Evolutionary conservation across 2,329 filamentous ascomycete genomes (phyloP).

Genomic region (Colletotrichum sp.): DNA sequence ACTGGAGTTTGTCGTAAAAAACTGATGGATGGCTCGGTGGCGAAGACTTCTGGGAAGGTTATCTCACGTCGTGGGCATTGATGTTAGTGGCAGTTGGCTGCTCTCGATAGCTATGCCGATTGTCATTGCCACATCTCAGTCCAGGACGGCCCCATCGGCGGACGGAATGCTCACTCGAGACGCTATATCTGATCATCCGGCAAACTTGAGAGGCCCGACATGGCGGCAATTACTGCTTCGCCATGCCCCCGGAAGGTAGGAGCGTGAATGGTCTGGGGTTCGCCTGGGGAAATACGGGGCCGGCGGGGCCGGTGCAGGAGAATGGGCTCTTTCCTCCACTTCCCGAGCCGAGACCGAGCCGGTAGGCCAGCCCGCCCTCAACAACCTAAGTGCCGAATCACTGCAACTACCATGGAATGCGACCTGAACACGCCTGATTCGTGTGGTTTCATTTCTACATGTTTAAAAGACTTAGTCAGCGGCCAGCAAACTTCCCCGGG

Average conservation of each 20-base stretch:
- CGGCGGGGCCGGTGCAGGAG: not conserved
- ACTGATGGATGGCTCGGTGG: not conserved
- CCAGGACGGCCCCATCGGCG: slow-evolving; percentile 2
- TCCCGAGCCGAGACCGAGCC: slow-evolving; percentile 11
- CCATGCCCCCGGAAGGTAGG: not conserved
- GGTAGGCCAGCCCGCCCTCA: not conserved
- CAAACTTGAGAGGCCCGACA: not conserved
- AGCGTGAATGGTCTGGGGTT: not conserved
- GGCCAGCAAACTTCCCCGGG: not conserved
- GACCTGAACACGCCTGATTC: not conserved
- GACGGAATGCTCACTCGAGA: not conserved
- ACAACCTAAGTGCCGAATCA: not conserved
- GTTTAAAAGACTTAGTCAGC: not conserved
- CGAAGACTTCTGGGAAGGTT: not conserved
- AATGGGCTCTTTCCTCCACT: not conserved
- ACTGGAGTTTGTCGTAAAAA: not conserved
- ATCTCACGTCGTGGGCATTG: not conserved
- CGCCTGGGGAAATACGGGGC: not conserved
- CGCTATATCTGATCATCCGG: not conserved
- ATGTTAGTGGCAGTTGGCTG: not conserved
- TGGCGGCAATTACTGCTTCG: not conserved
- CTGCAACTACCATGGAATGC: not conserved
- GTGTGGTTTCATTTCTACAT: not conserved
- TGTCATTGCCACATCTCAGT: not conserved
- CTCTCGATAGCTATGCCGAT: not conserved